Percentiles rank a stretch among this genome's conserved stretches.
These are phyloP conservation scores for Shiraia bambusicola DNA, from an alignment of 2,329 filamentous ascomycete species.

Conservation along the genomic window DNA sequence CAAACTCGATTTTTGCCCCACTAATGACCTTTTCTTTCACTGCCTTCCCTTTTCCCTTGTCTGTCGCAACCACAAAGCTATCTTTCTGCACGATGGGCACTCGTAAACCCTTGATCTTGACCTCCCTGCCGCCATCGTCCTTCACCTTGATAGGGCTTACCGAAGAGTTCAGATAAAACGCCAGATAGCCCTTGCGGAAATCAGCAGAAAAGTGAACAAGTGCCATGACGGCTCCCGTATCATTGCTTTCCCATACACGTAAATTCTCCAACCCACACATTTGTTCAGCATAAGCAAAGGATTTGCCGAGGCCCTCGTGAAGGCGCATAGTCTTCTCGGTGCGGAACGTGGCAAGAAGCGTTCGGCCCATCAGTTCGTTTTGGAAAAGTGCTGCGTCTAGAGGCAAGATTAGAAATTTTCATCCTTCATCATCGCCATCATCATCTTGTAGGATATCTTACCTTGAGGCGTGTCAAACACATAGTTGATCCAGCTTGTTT, in stretches of 20 bases:
- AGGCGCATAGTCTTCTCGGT: constrained; percentile 49
- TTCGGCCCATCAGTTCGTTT: constrained; percentile 50
- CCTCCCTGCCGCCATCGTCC: constrained; percentile 42
- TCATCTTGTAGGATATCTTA: no score
- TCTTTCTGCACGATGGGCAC: constrained; percentile 36
- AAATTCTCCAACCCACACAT: constrained; percentile 53
- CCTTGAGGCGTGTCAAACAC: constrained; percentile 40
- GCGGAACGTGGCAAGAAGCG: constrained; percentile 46
- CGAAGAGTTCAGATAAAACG: constrained; percentile 49
- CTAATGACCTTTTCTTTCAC: constrained; percentile 43
- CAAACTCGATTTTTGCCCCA: constrained; percentile 49
- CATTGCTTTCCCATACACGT: constrained; percentile 50
- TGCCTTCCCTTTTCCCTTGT: constrained; percentile 12
- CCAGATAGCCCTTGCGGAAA: constrained; percentile 48
- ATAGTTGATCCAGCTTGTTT: constrained; percentile 51
- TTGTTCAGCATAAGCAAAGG: constrained; percentile 50
- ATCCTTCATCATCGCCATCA: no score
- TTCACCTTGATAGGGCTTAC: constrained; percentile 44
- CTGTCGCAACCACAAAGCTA: constrained; percentile 14
- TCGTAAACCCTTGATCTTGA: constrained; percentile 48
- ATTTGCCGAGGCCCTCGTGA: constrained; percentile 46
- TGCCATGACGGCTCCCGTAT: constrained; percentile 46
- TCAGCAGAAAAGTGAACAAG: constrained; percentile 49
- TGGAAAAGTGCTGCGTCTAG: constrained; percentile 46
- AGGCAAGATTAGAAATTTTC: constrained; percentile 3